Conservation (phyloP, 441 rosid genomes). For the California macrophylla region DNA sequence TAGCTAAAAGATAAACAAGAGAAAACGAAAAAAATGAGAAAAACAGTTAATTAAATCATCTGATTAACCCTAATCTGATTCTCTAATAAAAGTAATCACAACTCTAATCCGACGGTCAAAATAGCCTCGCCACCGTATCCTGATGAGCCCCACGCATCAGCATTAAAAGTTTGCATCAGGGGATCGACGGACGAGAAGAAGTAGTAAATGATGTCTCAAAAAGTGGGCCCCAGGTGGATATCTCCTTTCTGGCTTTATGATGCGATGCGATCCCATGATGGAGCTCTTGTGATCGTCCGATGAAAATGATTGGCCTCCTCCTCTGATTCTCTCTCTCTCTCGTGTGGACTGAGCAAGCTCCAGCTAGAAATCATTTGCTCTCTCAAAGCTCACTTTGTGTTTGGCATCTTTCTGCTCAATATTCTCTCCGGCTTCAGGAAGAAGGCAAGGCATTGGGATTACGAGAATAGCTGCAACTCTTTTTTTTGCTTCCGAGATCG, state of each 20-base stretch:
- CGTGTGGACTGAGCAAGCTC: neutral
- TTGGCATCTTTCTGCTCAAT: slow-evolving; percentile 8
- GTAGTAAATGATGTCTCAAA: neutral
- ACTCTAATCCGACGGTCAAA: neutral
- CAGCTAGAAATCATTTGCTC: neutral
- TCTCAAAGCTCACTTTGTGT: neutral
- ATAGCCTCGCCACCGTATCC: neutral
- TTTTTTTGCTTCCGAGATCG: slow-evolving; percentile 7
- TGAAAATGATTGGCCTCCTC: slow-evolving; percentile 14
- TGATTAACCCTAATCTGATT: neutral
- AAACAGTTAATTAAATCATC: neutral
- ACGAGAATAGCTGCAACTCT: neutral
- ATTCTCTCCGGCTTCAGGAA: slow-evolving; percentile 13
- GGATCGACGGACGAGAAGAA: neutral
- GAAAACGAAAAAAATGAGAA: neutral
- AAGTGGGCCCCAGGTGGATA: slow-evolving; percentile 18
- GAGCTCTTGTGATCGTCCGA: slow-evolving; percentile 31
- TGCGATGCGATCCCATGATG: slow-evolving; percentile 25
- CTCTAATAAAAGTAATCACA: neutral
- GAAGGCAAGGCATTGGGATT: slow-evolving; percentile 6
- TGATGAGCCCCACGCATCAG: neutral
- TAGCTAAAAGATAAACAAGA: neutral
- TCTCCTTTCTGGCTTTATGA: slow-evolving; percentile 21
- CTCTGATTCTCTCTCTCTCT: slow-evolving; percentile 9
- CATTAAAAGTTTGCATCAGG: neutral